Base-by-base conservation (phyloP, 2,329 filamentous ascomycete species). In the Botrytis deweyae region DNA sequence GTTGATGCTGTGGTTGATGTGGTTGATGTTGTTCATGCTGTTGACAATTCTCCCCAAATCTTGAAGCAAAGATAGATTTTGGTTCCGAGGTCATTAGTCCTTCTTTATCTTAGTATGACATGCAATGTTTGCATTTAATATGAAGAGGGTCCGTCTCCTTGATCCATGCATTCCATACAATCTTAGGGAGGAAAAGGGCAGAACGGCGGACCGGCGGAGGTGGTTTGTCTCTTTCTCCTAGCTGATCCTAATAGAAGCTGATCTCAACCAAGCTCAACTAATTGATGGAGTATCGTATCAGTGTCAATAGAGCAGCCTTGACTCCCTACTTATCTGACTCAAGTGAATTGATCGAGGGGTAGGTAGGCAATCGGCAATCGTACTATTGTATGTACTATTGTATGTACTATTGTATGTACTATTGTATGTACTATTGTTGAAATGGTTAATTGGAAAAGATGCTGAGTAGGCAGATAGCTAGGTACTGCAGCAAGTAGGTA, bases 51-150 rank as follows among this genome's bases (percentile, higher is more conserved):
- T 68, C 29, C 9, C 49, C n/a, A 33, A 44, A 61, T 16, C 22
- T 20, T 16, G 69, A 29, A 40, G 33, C 40, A 64, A 52, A 33
- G 33, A 72, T 65, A 7, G 70, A 52, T 52, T 58, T 55, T 33
- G 44, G 18, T 65, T 65, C 61, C 22, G 70, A 44, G 20, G 42
- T 72, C 70, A 72, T 72, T 22, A 72, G 70, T 38, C 40, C 20
- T 42, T 38, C 49, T 7, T 42, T 29, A 29, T 42, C 18, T 36
- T 33, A 29, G 29, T 25, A 36, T 20, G 18, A 33, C 18, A 66
- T 49, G 12, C 12, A 16, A 36, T 38, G 22, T 33, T 29, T 29
- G 62, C n/a, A 44, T 6, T 33, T 12, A 33, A 22, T 42, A 12
- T n/a, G 40, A 42, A n/a, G 18, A 33, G 22, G 61, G 38, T 64